Evolutionary conservation across 768 basidiomycete genomes (phyloP).

Genomic region (Brasilioporus rufonigricans): DNA sequence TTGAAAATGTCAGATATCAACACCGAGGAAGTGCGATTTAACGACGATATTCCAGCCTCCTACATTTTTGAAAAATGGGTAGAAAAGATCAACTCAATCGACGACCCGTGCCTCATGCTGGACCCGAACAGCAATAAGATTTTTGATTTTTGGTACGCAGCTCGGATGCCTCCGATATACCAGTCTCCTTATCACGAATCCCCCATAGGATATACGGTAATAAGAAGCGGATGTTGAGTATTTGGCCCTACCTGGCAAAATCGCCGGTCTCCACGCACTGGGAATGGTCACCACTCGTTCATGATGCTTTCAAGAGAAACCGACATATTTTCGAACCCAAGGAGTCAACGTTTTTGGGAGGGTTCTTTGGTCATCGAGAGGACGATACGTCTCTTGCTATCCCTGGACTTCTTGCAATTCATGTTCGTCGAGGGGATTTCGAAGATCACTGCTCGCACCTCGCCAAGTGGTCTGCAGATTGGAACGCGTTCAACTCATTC

Average conservation of each 20-base stretch:
- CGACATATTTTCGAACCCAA: slow-evolving; percentile 22
- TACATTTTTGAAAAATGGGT: slow-evolving; percentile 39
- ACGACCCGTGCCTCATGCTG: slow-evolving; percentile 42
- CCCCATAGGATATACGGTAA: slow-evolving; percentile 33
- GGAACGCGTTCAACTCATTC: slow-evolving; percentile 46
- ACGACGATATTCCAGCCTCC: slow-evolving; percentile 22
- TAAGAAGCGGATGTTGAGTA: slow-evolving; percentile 30
- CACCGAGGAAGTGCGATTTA: slow-evolving; percentile 29
- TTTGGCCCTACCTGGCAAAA: slow-evolving; percentile 32
- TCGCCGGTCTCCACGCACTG: slow-evolving; percentile 39
- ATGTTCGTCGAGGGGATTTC: slow-evolving; percentile 53
- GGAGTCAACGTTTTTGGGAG: neutral
- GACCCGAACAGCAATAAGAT: slow-evolving; percentile 23
- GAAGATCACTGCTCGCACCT: slow-evolving; percentile 43
- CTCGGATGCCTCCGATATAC: neutral
- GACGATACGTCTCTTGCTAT: slow-evolving; percentile 21
- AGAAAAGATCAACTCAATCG: slow-evolving; percentile 31
- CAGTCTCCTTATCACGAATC: neutral
- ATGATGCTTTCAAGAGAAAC: slow-evolving; percentile 33
- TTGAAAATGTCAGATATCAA: slow-evolving; percentile 32
- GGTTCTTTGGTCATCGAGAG: neutral
- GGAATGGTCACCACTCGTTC: slow-evolving; percentile 38
- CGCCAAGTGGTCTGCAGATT: slow-evolving; percentile 33
- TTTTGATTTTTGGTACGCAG: slow-evolving; percentile 37
- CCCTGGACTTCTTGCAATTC: slow-evolving; percentile 46